Evolutionary conservation across 1,284 basidiomycete species (phyloP).

Genomic region (Rugosomyces carneus): DNA sequence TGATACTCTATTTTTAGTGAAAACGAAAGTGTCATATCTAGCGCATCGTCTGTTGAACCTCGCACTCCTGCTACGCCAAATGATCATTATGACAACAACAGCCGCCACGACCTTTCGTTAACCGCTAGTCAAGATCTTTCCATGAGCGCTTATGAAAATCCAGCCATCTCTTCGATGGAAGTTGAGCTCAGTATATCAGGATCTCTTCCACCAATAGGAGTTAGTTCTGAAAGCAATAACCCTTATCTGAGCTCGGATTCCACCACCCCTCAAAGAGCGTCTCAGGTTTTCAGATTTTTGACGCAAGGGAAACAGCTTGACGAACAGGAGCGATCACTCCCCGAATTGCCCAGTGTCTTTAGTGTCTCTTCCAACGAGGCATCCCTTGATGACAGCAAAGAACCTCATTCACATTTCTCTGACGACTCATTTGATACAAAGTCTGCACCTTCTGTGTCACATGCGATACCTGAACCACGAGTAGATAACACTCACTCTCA

Average conservation of each 20-base stretch:
- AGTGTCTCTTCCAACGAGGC: constrained; percentile 27
- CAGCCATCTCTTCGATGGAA: constrained; percentile 62
- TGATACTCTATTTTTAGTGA: constrained; percentile 31
- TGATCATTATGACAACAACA: constrained; percentile 25
- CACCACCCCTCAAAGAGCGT: constrained; percentile 54
- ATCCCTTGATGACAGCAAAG: constrained; percentile 13
- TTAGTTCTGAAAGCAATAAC: constrained; percentile 17
- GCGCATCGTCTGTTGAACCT: constrained; percentile 38
- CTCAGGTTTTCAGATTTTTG: constrained; percentile 64
- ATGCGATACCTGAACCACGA: constrained; percentile 21
- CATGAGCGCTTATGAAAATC: constrained; percentile 34
- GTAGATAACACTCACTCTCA: constrained; percentile 21
- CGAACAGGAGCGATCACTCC: constrained; percentile 30
- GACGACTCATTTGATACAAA: constrained; percentile 26
- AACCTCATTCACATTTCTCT: constrained; percentile 25
- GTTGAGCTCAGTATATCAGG: constrained; percentile 53
- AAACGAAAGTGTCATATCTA: constrained; percentile 37
- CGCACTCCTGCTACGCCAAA: constrained; percentile 37
- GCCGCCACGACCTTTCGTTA: constrained; percentile 20
- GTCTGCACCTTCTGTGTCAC: constrained; percentile 4
- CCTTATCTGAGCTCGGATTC: constrained; percentile 31
- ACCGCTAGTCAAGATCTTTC: no score
- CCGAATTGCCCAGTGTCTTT: constrained; percentile 31
- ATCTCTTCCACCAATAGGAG: constrained; percentile 23
- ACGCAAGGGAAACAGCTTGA: constrained; percentile 35